Evolutionary conservation across 805 yeast genomes (phyloP).

Genomic region (Lachancea sp.): DNA sequence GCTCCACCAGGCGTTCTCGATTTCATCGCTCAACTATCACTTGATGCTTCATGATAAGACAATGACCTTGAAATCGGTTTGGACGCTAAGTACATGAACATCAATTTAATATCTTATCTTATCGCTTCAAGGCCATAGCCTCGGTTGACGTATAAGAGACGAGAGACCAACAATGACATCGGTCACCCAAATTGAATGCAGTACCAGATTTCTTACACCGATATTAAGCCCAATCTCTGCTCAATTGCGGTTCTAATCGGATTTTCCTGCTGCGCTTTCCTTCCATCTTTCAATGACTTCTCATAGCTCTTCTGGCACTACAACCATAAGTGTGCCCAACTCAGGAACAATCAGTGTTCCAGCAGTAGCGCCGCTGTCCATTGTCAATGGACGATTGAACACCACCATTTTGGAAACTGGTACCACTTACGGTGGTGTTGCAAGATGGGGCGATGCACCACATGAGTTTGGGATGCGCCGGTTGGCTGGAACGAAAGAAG

Average conservation of each 20-base stretch:
- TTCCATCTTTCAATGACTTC: not conserved
- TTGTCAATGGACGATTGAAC: constrained; percentile 41
- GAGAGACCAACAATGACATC: too few species aligned
- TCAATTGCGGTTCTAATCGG: not conserved
- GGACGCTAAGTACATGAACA: too few species aligned
- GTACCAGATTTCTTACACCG: too few species aligned
- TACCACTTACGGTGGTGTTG: constrained; percentile 51
- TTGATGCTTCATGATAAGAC: too few species aligned
- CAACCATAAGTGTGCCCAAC: constrained; percentile 3
- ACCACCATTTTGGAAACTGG: constrained; percentile 60
- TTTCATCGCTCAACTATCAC: too few species aligned
- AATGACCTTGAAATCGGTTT: too few species aligned
- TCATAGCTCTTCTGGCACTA: constrained; percentile 1
- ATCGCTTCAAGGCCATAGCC: not conserved
- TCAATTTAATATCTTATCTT: not conserved
- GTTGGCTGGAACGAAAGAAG: constrained; percentile 55
- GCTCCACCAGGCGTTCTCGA: too few species aligned
- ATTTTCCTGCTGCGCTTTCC: not conserved
- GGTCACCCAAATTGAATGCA: not conserved
- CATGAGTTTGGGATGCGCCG: constrained; percentile 67
- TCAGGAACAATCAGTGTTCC: constrained; percentile 15
- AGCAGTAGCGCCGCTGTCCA: constrained; percentile 24
- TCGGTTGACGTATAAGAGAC: too few species aligned
- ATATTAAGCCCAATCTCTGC: too few species aligned
- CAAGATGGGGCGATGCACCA: constrained; percentile 48